Evolutionary conservation across 177 flowering plant genomes (phyloP), one percentile per base, ranked within the genome.

Genomic region (Vitis hybrid): DNA sequence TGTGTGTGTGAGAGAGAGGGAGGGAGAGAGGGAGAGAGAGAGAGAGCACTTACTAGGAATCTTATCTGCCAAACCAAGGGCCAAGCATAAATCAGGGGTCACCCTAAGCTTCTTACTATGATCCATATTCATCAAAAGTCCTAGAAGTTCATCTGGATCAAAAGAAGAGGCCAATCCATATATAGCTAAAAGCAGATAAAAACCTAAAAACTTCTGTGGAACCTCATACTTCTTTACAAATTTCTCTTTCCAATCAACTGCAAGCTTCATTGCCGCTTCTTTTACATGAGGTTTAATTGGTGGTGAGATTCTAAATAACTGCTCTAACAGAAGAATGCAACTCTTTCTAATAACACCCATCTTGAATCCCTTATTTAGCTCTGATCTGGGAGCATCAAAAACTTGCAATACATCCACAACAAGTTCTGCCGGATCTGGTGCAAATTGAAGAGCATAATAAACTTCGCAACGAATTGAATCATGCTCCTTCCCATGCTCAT

Each of bases 331-430:
- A 24, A 74, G 51, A 62, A 77, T 69, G 62, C 76, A 69, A 68
- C 71, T 79, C 61, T 52, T 67, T 60, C 75, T 62, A 12, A 72
- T 56, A 64, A 52, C 50, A 67, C 49, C 55, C 17, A 30, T 40
- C n/a, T 64, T 56, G 52, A 70, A 58, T 30, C 66, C 66, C 13
- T 48, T 30, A 50, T 56, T 72, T 32, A 32, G 35, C 35, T 32
- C 35, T 32, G 35, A 32, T 32, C 35, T 32, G 6, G 35, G 65
- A 55, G 67, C 58, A 35, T 68, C 67, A 66, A 73, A 76, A 10
- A 72, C 76, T 69, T 68, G 48, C 60, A 83, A 48, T 32, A 70
- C 77, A 61, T 78, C 80, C 57, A 83, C 51, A 2, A 79, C 82
- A 56, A 75, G 62, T 50, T 66, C 74, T 10, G 77, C 81, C 4